Evolutionary conservation across 2,329 filamentous ascomycete genomes (phyloP).

Genomic region (Rutstroemia sydowiana): DNA sequence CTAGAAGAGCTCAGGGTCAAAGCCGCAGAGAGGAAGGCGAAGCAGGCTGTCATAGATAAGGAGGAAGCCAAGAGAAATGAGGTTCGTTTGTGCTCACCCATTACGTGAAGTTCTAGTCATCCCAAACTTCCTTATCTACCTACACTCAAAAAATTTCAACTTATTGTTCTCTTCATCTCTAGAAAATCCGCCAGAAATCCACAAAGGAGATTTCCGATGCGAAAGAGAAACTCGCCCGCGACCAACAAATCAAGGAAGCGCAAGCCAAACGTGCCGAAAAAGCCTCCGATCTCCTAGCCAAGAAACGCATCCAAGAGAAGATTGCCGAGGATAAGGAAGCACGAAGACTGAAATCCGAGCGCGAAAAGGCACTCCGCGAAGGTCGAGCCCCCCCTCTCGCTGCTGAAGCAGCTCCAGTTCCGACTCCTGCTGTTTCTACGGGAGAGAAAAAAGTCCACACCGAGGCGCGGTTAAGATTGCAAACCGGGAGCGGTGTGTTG

Average conservation of each 20-base stretch:
- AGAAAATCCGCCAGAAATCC: slow-evolving; percentile 73
- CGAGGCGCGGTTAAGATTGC: slow-evolving; percentile 74
- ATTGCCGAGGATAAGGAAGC: slow-evolving; percentile 94
- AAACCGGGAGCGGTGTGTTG: slow-evolving; percentile 67
- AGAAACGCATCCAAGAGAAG: slow-evolving; percentile 83
- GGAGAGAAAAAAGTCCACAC: slow-evolving; percentile 48
- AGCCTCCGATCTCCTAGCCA: slow-evolving; percentile 73
- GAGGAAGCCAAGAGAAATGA: slow-evolving; percentile 81
- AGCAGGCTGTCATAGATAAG: slow-evolving; percentile 65
- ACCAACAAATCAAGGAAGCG: slow-evolving; percentile 89
- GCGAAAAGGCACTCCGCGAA: slow-evolving; percentile 77
- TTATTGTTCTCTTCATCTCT: background rate
- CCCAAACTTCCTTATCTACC: background rate
- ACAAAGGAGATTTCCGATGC: slow-evolving; percentile 82
- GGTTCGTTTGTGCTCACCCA: slow-evolving; percentile 36
- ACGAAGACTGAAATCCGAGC: slow-evolving; percentile 74
- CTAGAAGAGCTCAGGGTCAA: slow-evolving; percentile 68
- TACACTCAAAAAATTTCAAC: background rate
- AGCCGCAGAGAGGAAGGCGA: slow-evolving; percentile 64
- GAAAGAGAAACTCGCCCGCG: slow-evolving; percentile 81
- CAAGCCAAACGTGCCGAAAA: slow-evolving; percentile 84
- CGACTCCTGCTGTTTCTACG: slow-evolving; percentile 36
- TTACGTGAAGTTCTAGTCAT: background rate
- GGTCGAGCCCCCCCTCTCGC: slow-evolving; percentile 50
- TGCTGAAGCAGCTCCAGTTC: slow-evolving; percentile 23